phyloP scores from a whole-genome alignment of 1,284 basidiomycete species.

The Agaricales sp. region DNA sequence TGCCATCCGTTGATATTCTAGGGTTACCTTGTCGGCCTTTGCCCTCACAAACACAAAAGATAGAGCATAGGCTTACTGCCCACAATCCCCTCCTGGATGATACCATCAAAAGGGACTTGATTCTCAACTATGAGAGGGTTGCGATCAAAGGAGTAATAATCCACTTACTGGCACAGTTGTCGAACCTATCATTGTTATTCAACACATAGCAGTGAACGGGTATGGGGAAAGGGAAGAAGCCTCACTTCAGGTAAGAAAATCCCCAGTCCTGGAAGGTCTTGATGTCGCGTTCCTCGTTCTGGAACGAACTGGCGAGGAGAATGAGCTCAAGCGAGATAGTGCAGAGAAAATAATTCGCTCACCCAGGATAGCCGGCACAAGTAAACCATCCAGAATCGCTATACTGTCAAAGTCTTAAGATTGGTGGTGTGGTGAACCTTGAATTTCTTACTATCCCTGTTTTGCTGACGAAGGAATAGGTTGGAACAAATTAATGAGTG shows the following conservation, averaged over 20 bases:
- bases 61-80: constrained; percentile 31
- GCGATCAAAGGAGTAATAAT: background rate
- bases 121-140: background rate
- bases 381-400: constrained; percentile 43
- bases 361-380: constrained; percentile 34
- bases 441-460: constrained; percentile 34
- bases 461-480: constrained; percentile 24
- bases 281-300: constrained; percentile 36
- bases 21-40: no score
- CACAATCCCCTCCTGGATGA: constrained; percentile 41
- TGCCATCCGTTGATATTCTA: constrained; percentile 44
- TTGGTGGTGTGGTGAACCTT: background rate
- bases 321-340: background rate
- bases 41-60: background rate
- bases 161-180: constrained; percentile 40
- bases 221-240: constrained; percentile 4
- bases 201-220: constrained; percentile 1
- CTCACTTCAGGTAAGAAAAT: constrained; percentile 48
- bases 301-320: constrained; percentile 22
- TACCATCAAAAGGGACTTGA: constrained; percentile 40
- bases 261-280: constrained; percentile 46
- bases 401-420: constrained; percentile 23
- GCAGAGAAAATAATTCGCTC: background rate
- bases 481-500: background rate
- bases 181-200: constrained; percentile 28